Evolutionary conservation across 257 asterid species (phyloP), one percentile per base, ranked within the genome.

Genomic region (Solanum tarapatanum): DNA sequence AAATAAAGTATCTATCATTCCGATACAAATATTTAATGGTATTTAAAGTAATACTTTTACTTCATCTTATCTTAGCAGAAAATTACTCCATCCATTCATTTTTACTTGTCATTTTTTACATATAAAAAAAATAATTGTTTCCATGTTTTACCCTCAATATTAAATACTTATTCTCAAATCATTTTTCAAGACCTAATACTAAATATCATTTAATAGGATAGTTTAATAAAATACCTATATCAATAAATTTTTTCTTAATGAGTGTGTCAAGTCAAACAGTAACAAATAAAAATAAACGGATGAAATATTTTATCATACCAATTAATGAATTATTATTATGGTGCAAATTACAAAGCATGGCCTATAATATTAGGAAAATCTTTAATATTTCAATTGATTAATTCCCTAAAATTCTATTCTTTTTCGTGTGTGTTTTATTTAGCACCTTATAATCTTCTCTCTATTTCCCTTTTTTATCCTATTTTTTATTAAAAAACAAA

Each of bases 141-240:
- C 1, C 8, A 51, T 16, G 0, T 51, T 51, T 51, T 51, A 51
- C 0, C 23, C 2, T 16, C 8, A 16, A 0, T 16, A 16, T 51
- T 16, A 5, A 51, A 51, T 16, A 51, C 0, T 51, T 16, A 51
- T 51, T 6, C 21, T 1, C 0, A 51, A 51, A 16, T 16, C 0
- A 51, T 51, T 16, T 48, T 51, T 51, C 0, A 51, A 51, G 0
- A 16, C 0, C 3, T 51, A 16, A 51, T 51, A 51, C 8, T 51
- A 48, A 51, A 51, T 3, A 51, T 51, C 3, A 51, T 51, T 51
- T 17, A 51, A 51, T 51, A 51, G 21, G 2, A 16, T 51, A 16
- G 0, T 51, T 51, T 51, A 51, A 16, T 6, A 51, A 16, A 51
- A 51, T 16, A 16, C 8, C 0, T 51, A 6, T 51, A 51, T 51